phyloP scores from a whole-genome alignment of 257 asterid species.

The Fraxinus pennsylvanica region DNA sequence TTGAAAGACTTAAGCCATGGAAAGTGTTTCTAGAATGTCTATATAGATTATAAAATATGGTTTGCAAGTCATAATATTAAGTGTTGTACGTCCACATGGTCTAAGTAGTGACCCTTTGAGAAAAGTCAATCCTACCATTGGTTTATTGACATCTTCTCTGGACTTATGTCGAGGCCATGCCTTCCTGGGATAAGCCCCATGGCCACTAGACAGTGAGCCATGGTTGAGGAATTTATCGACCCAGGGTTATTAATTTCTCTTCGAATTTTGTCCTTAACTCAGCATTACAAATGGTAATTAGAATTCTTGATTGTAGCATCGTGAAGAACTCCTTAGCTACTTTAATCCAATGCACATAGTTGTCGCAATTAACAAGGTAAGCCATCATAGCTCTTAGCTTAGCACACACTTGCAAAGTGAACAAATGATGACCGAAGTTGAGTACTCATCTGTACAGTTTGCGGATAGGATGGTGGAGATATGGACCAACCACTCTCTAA shows the following conservation, averaged over 20 bases:
- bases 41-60: too few relatives aligned
- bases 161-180: background rate
- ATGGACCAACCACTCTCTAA: too few relatives aligned
- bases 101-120: background rate
- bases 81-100: background rate
- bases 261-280: background rate
- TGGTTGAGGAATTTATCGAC: background rate
- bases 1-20: background rate
- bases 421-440: too few relatives aligned
- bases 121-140: too few relatives aligned
- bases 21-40: background rate
- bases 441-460: too few relatives aligned
- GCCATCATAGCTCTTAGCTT: background rate
- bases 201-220: background rate
- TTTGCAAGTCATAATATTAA: too few relatives aligned
- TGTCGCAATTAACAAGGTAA: background rate
- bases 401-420: too few relatives aligned
- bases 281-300: background rate
- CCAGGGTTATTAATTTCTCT: background rate
- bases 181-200: background rate
- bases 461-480: too few relatives aligned
- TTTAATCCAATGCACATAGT: too few relatives aligned
- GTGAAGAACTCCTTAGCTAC: too few relatives aligned
- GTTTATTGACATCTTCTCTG: background rate
- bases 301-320: background rate